A percentile compares a stretch with the other conserved stretches of the same genome.
Evolutionary conservation across 495 filamentous ascomycete genomes (phyloP).

Genomic region (Hypoxylon crocopeplum): DNA sequence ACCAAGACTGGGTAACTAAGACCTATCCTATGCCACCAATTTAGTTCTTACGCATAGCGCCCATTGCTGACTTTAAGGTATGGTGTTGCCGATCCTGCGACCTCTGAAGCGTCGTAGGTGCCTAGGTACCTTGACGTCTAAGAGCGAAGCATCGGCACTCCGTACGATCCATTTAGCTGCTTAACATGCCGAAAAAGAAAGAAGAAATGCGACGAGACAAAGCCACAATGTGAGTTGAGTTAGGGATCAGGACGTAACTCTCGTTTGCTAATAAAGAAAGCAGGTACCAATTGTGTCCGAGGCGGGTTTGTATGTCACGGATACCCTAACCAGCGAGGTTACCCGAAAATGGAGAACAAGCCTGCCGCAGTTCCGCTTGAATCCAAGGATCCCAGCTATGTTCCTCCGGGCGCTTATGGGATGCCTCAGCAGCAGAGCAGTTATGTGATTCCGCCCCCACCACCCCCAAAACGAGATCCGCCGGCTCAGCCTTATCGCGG

Average conservation of each 20-base stretch:
- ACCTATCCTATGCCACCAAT: background rate
- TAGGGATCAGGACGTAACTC: background rate
- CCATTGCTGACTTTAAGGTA: conserved; percentile 35
- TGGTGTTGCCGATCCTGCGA: conserved; percentile 23
- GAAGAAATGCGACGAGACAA: conserved; percentile 98
- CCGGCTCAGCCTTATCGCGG: conserved; percentile 59
- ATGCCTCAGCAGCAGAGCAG: conserved; percentile 57
- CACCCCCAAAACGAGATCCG: conserved; percentile 52
- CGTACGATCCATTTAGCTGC: conserved; percentile 59
- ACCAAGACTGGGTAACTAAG: conserved; percentile 77
- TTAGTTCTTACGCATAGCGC: background rate
- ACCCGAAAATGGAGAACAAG: conserved; percentile 70
- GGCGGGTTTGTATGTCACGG: conserved; percentile 94
- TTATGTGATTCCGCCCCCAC: conserved; percentile 44
- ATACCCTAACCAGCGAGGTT: conserved; percentile 75
- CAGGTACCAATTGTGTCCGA: conserved; percentile 91
- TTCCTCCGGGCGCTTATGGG: conserved; percentile 66
- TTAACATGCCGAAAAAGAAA: conserved; percentile 93
- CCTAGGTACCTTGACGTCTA: conserved; percentile 5
- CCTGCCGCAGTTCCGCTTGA: conserved; percentile 77
- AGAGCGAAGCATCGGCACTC: conserved; percentile 29
- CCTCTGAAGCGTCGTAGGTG: conserved; percentile 18
- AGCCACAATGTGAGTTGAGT: conserved; percentile 80
- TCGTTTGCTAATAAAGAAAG: conserved; percentile 27
- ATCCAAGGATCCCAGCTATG: conserved; percentile 74